These are phyloP conservation scores for Eucalyptus curtisii DNA, from an alignment of 345 rosid species.

Conservation along the genomic window DNA sequence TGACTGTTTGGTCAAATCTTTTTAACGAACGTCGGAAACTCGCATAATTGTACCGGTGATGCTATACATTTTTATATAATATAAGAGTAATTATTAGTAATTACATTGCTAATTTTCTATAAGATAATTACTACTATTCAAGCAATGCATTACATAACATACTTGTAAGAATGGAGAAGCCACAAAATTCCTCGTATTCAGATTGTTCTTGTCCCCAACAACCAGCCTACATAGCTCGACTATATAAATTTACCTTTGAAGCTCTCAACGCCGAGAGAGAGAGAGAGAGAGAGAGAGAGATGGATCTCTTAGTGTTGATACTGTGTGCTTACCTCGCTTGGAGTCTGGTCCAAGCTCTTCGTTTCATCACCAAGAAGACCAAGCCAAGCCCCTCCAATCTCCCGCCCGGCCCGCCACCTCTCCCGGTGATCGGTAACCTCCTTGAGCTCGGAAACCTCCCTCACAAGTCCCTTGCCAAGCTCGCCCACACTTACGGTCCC, in stretches of 20 bases:
- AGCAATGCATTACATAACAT: background rate
- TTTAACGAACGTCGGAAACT: background rate
- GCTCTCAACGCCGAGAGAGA: background rate
- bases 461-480: conserved; percentile 1
- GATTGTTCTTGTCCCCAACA: background rate
- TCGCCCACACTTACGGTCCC: conserved; percentile 13
- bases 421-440: conserved; percentile 16
- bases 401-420: conserved; percentile 11
- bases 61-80: background rate
- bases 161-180: background rate
- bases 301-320: background rate
- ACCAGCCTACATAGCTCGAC: background rate
- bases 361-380: background rate
- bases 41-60: background rate
- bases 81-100: background rate
- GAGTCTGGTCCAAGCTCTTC: background rate
- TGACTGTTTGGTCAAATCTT: background rate
- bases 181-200: background rate
- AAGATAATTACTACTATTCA: background rate
- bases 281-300: background rate
- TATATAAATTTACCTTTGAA: background rate
- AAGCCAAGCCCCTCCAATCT: background rate
- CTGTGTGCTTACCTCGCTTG: background rate
- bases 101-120: background rate
- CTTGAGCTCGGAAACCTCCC: conserved; percentile 3